Conservation (phyloP, 2,329 filamentous ascomycete species). For the Fusarium xylarioides region DNA sequence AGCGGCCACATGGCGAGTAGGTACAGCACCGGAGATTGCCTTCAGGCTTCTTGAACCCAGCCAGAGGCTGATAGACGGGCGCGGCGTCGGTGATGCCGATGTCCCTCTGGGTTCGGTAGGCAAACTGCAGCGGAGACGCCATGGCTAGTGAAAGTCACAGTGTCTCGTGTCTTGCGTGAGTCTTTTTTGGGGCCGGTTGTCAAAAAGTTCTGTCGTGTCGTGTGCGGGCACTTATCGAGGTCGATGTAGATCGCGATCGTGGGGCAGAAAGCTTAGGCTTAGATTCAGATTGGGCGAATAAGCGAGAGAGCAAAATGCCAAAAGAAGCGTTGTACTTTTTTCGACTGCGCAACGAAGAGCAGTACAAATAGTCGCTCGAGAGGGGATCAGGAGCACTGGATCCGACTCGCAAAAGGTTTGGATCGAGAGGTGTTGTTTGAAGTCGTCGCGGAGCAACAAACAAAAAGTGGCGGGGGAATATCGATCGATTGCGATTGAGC, state of each 20-base stretch:
- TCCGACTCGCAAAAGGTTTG: slow-evolving; percentile 3
- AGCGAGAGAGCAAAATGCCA: slow-evolving; percentile 25
- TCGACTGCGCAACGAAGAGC: slow-evolving; percentile 35
- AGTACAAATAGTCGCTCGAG: slow-evolving; percentile 24
- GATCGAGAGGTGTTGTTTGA: slow-evolving; percentile 13
- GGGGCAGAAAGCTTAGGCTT: slow-evolving; percentile 26
- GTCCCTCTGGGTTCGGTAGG: slow-evolving; percentile 95
- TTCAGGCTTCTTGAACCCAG: slow-evolving; percentile 87
- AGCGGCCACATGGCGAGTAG: slow-evolving; percentile 95
- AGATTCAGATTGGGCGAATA: slow-evolving; percentile 23
- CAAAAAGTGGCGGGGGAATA: slow-evolving; percentile 30
- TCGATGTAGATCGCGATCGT: slow-evolving; percentile 33
- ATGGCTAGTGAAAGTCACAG: slow-evolving; percentile 95
- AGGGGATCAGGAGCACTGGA: background rate
- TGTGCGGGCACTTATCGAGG: slow-evolving; percentile 7
- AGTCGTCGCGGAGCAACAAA: slow-evolving; percentile 35
- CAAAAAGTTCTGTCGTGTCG: slow-evolving; percentile 42
- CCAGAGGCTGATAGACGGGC: slow-evolving; percentile 84
- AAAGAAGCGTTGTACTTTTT: slow-evolving; percentile 8
- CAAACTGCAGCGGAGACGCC: slow-evolving; percentile 93
- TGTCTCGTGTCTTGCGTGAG: slow-evolving; percentile 45
- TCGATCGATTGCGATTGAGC: slow-evolving; percentile 37
- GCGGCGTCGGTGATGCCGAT: slow-evolving; percentile 94
- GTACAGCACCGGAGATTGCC: slow-evolving; percentile 93
- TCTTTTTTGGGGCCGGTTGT: slow-evolving; percentile 42